phyloP scores from a whole-genome alignment of 2,329 filamentous ascomycete genomes.

The Albifimbria verrucaria region DNA sequence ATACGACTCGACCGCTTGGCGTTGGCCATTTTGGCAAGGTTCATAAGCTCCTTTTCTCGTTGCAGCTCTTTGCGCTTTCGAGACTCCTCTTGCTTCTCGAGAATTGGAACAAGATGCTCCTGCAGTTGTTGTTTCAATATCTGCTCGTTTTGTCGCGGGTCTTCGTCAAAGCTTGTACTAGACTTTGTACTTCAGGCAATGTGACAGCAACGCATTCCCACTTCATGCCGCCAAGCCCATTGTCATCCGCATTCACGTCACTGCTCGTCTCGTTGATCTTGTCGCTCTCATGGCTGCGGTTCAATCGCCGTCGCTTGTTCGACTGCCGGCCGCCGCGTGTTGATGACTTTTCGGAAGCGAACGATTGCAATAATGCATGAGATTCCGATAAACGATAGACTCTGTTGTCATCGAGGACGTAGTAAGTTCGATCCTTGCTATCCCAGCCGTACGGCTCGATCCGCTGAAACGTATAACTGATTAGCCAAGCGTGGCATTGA shows the following conservation, averaged over 20 bases:
- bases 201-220: slow-evolving; percentile 93
- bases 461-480: slow-evolving; percentile 40
- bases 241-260: slow-evolving; percentile 32
- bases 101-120: slow-evolving; percentile 76
- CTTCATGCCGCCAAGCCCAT: slow-evolving; percentile 70
- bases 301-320: slow-evolving; percentile 68
- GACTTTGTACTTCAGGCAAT: slow-evolving; percentile 69
- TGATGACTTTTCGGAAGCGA: slow-evolving; percentile 60
- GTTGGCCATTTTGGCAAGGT: slow-evolving; percentile 81
- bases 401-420: slow-evolving; percentile 88
- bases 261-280: slow-evolving; percentile 27
- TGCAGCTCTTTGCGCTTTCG: slow-evolving; percentile 67
- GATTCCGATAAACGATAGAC: slow-evolving; percentile 86
- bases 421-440: slow-evolving; percentile 79
- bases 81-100: slow-evolving; percentile 74
- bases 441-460: slow-evolving; percentile 90
- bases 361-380: slow-evolving; percentile 56
- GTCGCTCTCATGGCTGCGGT: slow-evolving; percentile 27
- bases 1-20: slow-evolving; percentile 92
- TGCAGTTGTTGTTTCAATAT: slow-evolving; percentile 67
- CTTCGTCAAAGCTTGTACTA: slow-evolving; percentile 69
- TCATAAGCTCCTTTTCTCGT: slow-evolving; percentile 75
- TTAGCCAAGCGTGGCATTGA: not conserved
- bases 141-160: slow-evolving; percentile 85
- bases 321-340: slow-evolving; percentile 53